Conservation (phyloP, 768 basidiomycete species). For the Tulasnella sp. region DNA sequence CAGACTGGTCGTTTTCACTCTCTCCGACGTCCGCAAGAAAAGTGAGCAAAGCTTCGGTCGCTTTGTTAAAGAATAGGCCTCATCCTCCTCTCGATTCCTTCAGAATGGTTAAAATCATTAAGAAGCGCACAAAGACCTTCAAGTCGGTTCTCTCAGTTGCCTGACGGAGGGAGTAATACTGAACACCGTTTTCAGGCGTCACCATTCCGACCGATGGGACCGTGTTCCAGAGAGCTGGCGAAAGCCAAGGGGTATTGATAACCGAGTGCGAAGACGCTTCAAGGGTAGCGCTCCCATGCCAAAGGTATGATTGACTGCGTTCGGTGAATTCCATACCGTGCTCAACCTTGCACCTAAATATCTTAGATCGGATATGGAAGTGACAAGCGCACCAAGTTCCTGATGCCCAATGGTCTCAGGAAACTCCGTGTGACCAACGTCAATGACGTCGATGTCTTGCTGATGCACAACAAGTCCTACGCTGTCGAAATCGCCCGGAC, state of each 20-base stretch:
- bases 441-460: constrained; percentile 84
- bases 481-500: constrained; percentile 95
- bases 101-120: constrained; percentile 46
- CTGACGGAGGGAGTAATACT: background rate
- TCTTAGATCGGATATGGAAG: constrained; percentile 74
- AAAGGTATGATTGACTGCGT: constrained; percentile 47
- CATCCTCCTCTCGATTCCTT: background rate
- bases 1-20: background rate
- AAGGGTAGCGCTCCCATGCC: constrained; percentile 97
- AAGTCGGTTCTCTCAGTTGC: constrained; percentile 41
- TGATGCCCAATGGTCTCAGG: constrained; percentile 92
- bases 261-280: constrained; percentile 89
- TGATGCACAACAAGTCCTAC: constrained; percentile 97
- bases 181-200: constrained; percentile 48
- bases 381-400: constrained; percentile 87
- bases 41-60: background rate
- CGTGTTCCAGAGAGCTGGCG: constrained; percentile 98
- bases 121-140: constrained; percentile 96
- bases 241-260: constrained; percentile 99
- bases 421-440: constrained; percentile 92
- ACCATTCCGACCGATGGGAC: constrained; percentile 97
- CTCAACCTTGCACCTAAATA: background rate
- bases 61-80: background rate
- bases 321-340: background rate
- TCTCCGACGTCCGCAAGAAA: background rate